Evolutionary conservation across 257 asterid genomes (phyloP).

Genomic region (Salvia rosmarinus): DNA sequence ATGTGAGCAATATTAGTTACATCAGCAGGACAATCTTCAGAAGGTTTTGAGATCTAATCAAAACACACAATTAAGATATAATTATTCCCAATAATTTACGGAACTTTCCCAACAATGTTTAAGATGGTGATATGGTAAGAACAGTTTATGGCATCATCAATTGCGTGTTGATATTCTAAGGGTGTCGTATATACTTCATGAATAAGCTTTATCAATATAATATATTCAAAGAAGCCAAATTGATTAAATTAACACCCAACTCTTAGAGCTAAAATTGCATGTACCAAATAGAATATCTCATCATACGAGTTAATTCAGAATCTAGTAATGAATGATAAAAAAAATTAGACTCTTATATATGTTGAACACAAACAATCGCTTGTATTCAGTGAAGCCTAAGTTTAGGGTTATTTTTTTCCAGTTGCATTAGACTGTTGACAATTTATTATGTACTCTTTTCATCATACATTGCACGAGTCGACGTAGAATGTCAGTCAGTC

Average conservation of each 20-base stretch:
- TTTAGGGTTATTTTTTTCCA: background rate
- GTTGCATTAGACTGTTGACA: background rate
- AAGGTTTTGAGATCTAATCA: no score
- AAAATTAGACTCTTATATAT: background rate
- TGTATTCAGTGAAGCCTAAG: background rate
- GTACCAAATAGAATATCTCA: background rate
- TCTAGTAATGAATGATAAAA: background rate
- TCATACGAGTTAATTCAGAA: background rate
- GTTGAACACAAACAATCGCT: background rate
- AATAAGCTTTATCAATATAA: slow-evolving; percentile 1
- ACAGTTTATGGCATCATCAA: slow-evolving; percentile 23
- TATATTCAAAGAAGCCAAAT: background rate
- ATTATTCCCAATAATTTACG: no score
- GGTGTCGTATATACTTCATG: background rate
- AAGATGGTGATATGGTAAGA: slow-evolving; percentile 88
- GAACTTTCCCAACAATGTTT: no score
- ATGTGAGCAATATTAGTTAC: no score
- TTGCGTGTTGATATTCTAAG: slow-evolving; percentile 3
- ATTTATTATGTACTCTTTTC: background rate
- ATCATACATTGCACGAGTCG: background rate
- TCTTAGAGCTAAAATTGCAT: background rate
- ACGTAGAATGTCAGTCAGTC: no score
- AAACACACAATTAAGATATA: no score
- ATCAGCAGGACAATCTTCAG: no score
- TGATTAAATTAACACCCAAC: background rate